A percentile compares a stretch with the other conserved stretches of the same genome.
Evolutionary conservation across 2,329 filamentous ascomycete species (phyloP).

Genomic region (Xylaria sp.): DNA sequence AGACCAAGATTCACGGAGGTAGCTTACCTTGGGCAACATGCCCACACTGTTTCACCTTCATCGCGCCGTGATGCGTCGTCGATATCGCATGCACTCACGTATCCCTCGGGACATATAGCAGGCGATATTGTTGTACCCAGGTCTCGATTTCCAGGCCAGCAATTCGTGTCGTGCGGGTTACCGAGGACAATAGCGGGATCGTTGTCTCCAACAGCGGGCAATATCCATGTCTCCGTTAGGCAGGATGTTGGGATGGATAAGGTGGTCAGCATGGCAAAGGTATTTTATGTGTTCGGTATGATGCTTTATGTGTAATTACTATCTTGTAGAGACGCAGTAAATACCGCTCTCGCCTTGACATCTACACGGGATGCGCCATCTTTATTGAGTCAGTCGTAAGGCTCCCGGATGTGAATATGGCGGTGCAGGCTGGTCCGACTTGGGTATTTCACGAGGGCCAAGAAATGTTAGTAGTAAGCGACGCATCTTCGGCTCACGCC

Average conservation of each 20-base stretch:
- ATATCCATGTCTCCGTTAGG: background rate
- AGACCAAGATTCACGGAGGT: background rate
- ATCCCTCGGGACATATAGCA: background rate
- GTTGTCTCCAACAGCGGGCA: background rate
- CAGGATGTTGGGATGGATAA: slow-evolving; percentile 1
- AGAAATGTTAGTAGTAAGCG: background rate
- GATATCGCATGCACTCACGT: background rate
- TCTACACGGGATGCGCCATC: background rate
- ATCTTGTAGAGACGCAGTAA: background rate
- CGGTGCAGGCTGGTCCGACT: background rate
- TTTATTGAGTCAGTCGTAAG: background rate
- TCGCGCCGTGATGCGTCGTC: background rate
- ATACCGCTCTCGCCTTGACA: background rate
- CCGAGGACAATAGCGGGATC: background rate
- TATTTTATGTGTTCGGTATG: background rate
- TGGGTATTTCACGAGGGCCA: background rate
- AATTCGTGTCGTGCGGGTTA: background rate
- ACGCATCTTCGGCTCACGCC: no score
- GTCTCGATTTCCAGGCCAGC: background rate
- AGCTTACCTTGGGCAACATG: background rate
- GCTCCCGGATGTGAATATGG: background rate
- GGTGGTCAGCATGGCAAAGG: background rate
- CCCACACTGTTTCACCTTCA: background rate
- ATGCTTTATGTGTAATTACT: background rate
- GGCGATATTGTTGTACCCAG: background rate